These are phyloP conservation scores for Patellaria atrata DNA, from an alignment of 495 filamentous ascomycete genomes.

Conservation along the genomic window DNA sequence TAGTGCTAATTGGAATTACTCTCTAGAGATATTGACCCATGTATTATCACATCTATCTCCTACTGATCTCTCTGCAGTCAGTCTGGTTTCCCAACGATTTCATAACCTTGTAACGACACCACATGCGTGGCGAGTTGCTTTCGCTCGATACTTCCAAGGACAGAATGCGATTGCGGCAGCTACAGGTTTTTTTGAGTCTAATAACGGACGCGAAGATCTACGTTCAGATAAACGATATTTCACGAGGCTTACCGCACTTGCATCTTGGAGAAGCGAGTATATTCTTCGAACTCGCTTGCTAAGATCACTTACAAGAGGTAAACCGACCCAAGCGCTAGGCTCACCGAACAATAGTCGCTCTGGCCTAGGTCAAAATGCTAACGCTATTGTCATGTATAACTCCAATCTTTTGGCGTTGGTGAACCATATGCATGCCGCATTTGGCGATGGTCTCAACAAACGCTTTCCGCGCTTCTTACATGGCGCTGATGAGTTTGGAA, in stretches of 20 bases:
- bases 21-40: conserved; percentile 74
- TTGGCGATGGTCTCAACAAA: conserved; percentile 45
- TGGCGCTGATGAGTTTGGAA: conserved; percentile 59
- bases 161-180: conserved; percentile 32
- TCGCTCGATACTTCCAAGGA: conserved; percentile 76
- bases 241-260: conserved; percentile 58
- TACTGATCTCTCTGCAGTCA: conserved; percentile 57
- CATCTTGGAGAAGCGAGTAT: conserved; percentile 89
- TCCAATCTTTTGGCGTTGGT: conserved; percentile 62
- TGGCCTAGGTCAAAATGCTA: conserved; percentile 37
- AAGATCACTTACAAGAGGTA: conserved; percentile 64
- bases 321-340: conserved; percentile 42
- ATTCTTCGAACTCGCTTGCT: conserved; percentile 73
- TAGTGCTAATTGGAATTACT: conserved; percentile 6
- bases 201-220: conserved; percentile 33
- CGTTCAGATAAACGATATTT: conserved; percentile 60
- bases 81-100: conserved; percentile 73
- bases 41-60: conserved; percentile 81
- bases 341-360: conserved; percentile 36
- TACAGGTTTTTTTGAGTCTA: conserved; percentile 17
- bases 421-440: conserved; percentile 61
- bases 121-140: conserved; percentile 82
- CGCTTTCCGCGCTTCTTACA: conserved; percentile 66
- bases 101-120: conserved; percentile 71
- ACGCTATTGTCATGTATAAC: conserved; percentile 59